A percentile compares a stretch with the other conserved stretches of the same genome.
These are phyloP conservation scores for Sarocladium strictum DNA, from an alignment of 2,329 filamentous ascomycete species.

Conservation along the genomic window DNA sequence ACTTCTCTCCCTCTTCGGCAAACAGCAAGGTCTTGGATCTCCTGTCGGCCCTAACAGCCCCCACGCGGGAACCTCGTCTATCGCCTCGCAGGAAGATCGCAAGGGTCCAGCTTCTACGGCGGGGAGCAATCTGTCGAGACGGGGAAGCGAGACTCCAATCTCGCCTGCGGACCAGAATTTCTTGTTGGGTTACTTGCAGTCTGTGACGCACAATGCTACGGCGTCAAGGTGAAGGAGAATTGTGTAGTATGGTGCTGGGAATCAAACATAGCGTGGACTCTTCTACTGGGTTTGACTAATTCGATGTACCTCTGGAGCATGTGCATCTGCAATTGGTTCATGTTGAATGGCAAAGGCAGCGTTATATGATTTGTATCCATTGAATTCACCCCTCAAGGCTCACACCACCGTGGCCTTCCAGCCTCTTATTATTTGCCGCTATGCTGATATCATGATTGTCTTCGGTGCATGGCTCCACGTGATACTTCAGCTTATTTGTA, in stretches of 20 bases:
- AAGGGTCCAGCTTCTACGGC: neutral
- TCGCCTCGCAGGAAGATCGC: neutral
- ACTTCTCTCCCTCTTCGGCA: conserved; percentile 59
- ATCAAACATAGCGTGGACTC: neutral
- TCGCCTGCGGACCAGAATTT: conserved; percentile 71
- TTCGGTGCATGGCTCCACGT: no score
- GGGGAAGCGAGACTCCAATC: conserved; percentile 48
- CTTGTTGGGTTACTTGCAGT: conserved; percentile 67
- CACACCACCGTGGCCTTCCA: no score
- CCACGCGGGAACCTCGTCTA: neutral
- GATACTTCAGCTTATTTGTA: no score
- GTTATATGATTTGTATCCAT: neutral
- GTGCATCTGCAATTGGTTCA: neutral
- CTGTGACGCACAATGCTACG: conserved; percentile 36
- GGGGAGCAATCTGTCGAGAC: conserved; percentile 24
- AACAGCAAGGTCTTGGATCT: conserved; percentile 18
- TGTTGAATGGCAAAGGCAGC: neutral
- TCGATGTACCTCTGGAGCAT: neutral
- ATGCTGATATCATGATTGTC: no score
- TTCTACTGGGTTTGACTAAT: no score
- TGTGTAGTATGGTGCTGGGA: neutral
- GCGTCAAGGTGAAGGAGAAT: neutral
- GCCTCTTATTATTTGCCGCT: no score
- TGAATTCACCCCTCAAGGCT: no score
- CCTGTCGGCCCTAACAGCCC: neutral